Evolutionary conservation across 2,329 filamentous ascomycete genomes (phyloP).

Genomic region (Penicillium sp.): DNA sequence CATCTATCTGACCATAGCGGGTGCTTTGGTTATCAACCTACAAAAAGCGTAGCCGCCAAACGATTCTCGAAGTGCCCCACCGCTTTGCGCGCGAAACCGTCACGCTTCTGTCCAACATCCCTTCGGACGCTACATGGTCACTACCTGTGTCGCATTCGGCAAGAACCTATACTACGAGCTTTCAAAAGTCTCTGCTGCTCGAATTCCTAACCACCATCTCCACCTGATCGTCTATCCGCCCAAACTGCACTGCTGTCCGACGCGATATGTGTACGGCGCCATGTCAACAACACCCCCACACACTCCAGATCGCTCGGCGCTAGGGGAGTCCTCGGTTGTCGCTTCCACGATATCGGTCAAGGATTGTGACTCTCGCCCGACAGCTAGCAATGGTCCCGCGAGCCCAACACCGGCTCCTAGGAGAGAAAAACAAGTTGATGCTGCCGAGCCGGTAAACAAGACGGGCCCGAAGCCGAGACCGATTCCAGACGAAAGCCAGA

Average conservation of each 20-base stretch:
- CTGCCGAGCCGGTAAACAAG: slow-evolving; percentile 6
- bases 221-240: not conserved
- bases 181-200: not conserved
- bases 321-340: slow-evolving; percentile 47
- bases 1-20: not conserved
- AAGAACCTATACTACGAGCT: not conserved
- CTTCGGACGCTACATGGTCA: not conserved
- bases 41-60: not conserved
- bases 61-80: slow-evolving; percentile 24
- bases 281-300: slow-evolving; percentile 23
- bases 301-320: slow-evolving; percentile 24
- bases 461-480: not conserved
- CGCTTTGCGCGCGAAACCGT: slow-evolving; percentile 23
- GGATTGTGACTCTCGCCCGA: slow-evolving; percentile 10
- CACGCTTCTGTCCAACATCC: slow-evolving; percentile 8
- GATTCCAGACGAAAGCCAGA: not conserved
- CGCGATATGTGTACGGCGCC: slow-evolving; percentile 23
- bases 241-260: slow-evolving; percentile 18
- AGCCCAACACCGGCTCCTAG: slow-evolving; percentile 16
- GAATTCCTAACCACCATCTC: not conserved
- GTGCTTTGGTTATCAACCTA: not conserved
- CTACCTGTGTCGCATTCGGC: slow-evolving; percentile 7
- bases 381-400: slow-evolving; percentile 10
- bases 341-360: slow-evolving; percentile 28
- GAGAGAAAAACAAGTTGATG: slow-evolving; percentile 4